Evolutionary conservation across 2,329 filamentous ascomycete genomes (phyloP), one percentile per base, ranked within the genome.

Genomic region (Esteya vermicola): DNA sequence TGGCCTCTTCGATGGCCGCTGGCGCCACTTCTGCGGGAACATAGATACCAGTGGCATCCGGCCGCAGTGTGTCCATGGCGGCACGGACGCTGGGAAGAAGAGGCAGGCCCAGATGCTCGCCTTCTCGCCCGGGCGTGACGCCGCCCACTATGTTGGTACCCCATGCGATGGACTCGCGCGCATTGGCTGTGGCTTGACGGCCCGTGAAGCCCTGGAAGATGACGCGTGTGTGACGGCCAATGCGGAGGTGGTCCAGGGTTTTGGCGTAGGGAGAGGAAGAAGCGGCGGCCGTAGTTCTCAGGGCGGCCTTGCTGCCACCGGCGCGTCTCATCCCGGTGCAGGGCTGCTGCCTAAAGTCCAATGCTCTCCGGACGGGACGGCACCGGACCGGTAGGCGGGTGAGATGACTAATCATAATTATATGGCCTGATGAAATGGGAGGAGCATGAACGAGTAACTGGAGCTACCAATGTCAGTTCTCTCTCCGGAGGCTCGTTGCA

Each of bases 111-210:
- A 88, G 61, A 60, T 88, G 82, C 36, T 47, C 43, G 28, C 43
- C 44, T 2, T 26, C 20, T 31, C 36, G 41, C 4, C 75, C 76
- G 1, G 82, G 83, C 39, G 75, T 84, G 16, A 86, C 80, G 21
- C 82, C 82, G 23, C 83, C 83, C 0, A 89, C 80, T 43, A 89
- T 78, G 28, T 84, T 81, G 30, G 83, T 88, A 12, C 83, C 83
- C 70, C 81, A 89, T 56, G 67, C 74, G 43, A 88, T 61, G 12
- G 81, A 85, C 54, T 86, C 80, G 56, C 74, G 72, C 25, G 81
- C 82, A 58, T 89, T 86, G 48, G 73, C 72, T 2, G 82, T 88
- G 10, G 82, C 81, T 59, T 75, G 63, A 37, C 52, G 46, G 22
- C 61, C 60, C 31, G 59, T 63, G 39, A 63, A 62, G 6, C 60